Evolutionary conservation across 148 eudicot genomes (phyloP), one percentile per base, ranked within the genome.

Genomic region (Mesembryanthemum crystallinum): DNA sequence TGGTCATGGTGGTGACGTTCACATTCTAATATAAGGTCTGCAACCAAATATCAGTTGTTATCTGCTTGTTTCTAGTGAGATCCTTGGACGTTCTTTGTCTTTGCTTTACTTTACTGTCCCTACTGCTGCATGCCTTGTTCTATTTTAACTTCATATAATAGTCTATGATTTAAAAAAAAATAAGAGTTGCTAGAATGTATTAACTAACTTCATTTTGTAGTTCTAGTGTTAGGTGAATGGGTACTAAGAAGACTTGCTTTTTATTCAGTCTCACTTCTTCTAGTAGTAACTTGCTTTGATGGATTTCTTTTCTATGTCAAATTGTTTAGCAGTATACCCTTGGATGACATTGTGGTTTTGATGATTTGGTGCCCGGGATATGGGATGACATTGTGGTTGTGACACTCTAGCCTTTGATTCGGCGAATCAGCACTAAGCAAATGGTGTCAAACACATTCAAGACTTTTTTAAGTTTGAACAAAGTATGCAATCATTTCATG

Each of bases 381-480:
- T 71, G 83, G 74, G 80, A 15, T 77, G 77, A 81, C 73, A 62
- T 7, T 68, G 63, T 27, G 33, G 24, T 27, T 14, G 8, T 32
- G 67, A 35, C 6, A 35, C 39, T 35, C 39, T 69, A 66, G 10
- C 76, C 17, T 65, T 57, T 59, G 52, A 73, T 67, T 21, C 33
- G 27, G 49, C 51, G 29, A 69, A 62, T 27, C 62, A 58, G 32
- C 51, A 42, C 51, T 23, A 21, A 47, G 74, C 11, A 27, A 42
- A 77, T 69, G 63, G 24, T 64, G 45, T 69, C n/a, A 32, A 28
- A 74, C 23, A 39, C 8, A 10, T 47, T 42, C 9, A 45, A 1
- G 49, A 67, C 0, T 0, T 51, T 5, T 65, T 24, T 23, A n/a
- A 42, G 7, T 67, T 43, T 24, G 32, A 67, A 25, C 21, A 14